A percentile compares a stretch with the other conserved stretches of the same genome.
Conservation (phyloP, 2,329 filamentous ascomycete species). For the Cladosporium sp. region DNA sequence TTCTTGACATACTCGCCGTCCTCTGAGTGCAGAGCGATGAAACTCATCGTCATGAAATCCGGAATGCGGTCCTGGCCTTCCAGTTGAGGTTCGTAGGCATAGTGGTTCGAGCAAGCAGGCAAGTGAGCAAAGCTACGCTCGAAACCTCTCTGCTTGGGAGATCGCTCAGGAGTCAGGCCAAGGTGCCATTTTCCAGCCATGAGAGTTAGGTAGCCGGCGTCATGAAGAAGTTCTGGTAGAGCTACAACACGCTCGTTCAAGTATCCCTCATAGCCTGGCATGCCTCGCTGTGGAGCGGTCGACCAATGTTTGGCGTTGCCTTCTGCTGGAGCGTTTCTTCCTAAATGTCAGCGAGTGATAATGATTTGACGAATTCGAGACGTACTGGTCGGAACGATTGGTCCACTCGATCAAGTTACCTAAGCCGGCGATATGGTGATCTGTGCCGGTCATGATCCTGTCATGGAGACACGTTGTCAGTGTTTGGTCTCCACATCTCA, state of each 20-base stretch:
- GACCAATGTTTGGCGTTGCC: slow-evolving; percentile 47
- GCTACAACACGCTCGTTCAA: slow-evolving; percentile 61
- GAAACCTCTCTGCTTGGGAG: slow-evolving; percentile 59
- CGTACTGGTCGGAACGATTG: slow-evolving; percentile 50
- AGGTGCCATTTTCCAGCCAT: slow-evolving; percentile 67
- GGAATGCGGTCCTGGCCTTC: slow-evolving; percentile 39
- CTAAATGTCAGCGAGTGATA: background rate
- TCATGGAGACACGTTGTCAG: background rate
- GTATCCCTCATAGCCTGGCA: slow-evolving; percentile 64
- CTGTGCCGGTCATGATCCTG: slow-evolving; percentile 62
- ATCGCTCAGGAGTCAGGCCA: slow-evolving; percentile 58
- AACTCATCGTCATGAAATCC: slow-evolving; percentile 45
- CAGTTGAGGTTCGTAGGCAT: slow-evolving; percentile 53
- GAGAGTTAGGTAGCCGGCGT: slow-evolving; percentile 60
- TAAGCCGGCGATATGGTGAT: slow-evolving; percentile 60
- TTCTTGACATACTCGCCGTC: slow-evolving; percentile 43
- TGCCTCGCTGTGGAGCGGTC: slow-evolving; percentile 56
- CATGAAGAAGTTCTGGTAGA: slow-evolving; percentile 59
- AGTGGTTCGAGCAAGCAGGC: slow-evolving; percentile 61
- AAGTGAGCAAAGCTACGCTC: slow-evolving; percentile 60
- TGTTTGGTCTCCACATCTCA: background rate
- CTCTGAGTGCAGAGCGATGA: slow-evolving; percentile 42
- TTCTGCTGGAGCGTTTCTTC: slow-evolving; percentile 50
- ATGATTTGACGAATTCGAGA: background rate
- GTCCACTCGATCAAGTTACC: slow-evolving; percentile 62